Evolutionary conservation across 805 yeast species (phyloP), one percentile per base, ranked within the genome.

Genomic region (Diddensiella caesifluorescens): DNA sequence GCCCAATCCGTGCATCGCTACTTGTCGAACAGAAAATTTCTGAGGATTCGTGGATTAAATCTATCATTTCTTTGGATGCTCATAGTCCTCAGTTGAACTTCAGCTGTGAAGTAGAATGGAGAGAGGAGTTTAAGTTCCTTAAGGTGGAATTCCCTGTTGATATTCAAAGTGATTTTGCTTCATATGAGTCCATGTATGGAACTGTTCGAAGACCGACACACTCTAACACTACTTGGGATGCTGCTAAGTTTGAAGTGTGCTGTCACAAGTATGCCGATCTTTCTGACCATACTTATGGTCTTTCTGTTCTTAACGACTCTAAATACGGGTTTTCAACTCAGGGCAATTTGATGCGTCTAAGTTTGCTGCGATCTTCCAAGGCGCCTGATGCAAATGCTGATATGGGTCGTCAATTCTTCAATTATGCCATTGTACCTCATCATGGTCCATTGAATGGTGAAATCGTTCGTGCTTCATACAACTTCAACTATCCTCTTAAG

Each of bases 371-470:
- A 62, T 78, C 90, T 19, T 80, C 95, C 26, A 84, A 84, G 60
- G 81, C 83, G n/a, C 95, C 95, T 0, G 94, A 85, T 69, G 83
- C 74, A 10, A 68, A 73, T 56, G 90, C 94, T n/a, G 95, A 85
- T 59, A 81, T 84, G 79, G 94, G 90, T 1, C 57, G 64, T 12
- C 94, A 85, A 59, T 70, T 70, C 41, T 79, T 85, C 60, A 79
- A 74, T 46, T 85, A 83, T 61, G 87, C 86, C 0, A 62, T 84
- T 31, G 73, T 72, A 45, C 90, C 92, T 4, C 95, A 84, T 55
- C 49, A 56, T 10, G 89, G 88, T 5, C 56, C 68, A 0, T 63
- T 84, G 38, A 69, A 74, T 4, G 52, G 65, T 1, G 74, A 74
- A 27, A 79, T 84, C 4, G 86, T 84, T 19, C 74, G 71, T 50